Conservation (phyloP, 2,329 filamentous ascomycete genomes). For the Arachnomyces sp. region DNA sequence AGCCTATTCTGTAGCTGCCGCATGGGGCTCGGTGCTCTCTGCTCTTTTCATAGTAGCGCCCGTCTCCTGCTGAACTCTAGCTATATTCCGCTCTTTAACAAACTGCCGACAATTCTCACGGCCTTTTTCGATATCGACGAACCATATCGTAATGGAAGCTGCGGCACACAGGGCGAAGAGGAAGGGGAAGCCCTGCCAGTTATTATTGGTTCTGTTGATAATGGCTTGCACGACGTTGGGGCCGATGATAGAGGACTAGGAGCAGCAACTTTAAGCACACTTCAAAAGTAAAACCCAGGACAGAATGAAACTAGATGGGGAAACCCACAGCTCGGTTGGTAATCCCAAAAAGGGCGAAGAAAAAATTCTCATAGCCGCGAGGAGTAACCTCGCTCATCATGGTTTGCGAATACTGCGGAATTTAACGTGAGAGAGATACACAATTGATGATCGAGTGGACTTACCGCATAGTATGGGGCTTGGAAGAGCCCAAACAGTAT, state of each 20-base stretch:
- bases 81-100: constrained; percentile 26
- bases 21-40: no score
- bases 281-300: background rate
- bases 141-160: constrained; percentile 32
- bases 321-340: constrained; percentile 32
- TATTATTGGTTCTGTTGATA: constrained; percentile 34
- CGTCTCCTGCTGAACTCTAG: constrained; percentile 21
- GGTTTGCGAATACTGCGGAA: constrained; percentile 31
- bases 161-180: constrained; percentile 30
- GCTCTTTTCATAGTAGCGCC: constrained; percentile 12
- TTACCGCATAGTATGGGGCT: constrained; percentile 34
- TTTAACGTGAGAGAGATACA: background rate
- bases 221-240: constrained; percentile 38
- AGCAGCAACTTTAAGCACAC: background rate
- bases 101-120: constrained; percentile 31
- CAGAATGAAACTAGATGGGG: no score
- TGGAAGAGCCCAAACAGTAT: constrained; percentile 36
- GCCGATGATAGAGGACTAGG: constrained; percentile 36
- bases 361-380: constrained; percentile 37
- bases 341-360: constrained; percentile 37
- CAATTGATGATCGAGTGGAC: background rate
- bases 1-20: no score
- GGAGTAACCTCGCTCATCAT: constrained; percentile 39
- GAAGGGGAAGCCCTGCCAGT: constrained; percentile 39
- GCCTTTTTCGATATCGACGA: constrained; percentile 35